These are phyloP conservation scores for Isoetes engelmannii DNA, from an alignment of 83 land plant genomes.

Conservation along the genomic window DNA sequence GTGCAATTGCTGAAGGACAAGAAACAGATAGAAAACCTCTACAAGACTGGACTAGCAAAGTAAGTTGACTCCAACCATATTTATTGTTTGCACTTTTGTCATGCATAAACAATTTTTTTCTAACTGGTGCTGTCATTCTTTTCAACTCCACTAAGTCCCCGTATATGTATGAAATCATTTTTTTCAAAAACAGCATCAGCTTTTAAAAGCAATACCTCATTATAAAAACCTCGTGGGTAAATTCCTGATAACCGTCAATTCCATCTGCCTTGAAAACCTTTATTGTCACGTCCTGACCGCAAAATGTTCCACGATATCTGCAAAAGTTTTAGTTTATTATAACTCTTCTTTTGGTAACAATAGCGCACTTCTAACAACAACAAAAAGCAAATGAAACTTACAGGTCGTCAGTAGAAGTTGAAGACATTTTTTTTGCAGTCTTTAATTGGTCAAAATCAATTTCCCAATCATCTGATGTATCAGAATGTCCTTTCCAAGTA, in stretches of 20 bases:
- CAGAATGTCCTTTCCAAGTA: not conserved
- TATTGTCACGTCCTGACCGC: constrained; percentile 5
- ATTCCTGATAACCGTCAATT: not conserved
- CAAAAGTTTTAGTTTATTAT: not conserved
- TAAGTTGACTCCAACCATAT: too few species aligned
- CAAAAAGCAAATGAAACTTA: not conserved
- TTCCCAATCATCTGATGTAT: constrained; percentile 5
- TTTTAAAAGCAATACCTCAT: not conserved
- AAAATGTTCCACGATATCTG: constrained; percentile 12
- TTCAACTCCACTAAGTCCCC: too few species aligned
- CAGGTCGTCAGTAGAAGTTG: not conserved
- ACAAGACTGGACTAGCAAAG: too few species aligned
- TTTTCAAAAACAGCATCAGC: too few species aligned
- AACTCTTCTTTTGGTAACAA: not conserved
- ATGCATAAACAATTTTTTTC: too few species aligned
- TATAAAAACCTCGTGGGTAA: not conserved
- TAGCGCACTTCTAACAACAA: too few species aligned
- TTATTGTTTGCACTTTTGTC: too few species aligned
- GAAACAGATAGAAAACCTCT: too few species aligned
- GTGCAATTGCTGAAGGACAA: too few species aligned
- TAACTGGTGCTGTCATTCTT: too few species aligned
- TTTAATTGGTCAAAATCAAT: constrained; percentile 3
- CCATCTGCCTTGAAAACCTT: constrained; percentile 7
- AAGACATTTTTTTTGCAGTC: not conserved
- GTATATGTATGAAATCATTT: too few species aligned